Percentiles rank a stretch among this genome's conserved stretches.
These are phyloP conservation scores for Hortaea sp. DNA, from an alignment of 2,329 filamentous ascomycete species.

Conservation along the genomic window DNA sequence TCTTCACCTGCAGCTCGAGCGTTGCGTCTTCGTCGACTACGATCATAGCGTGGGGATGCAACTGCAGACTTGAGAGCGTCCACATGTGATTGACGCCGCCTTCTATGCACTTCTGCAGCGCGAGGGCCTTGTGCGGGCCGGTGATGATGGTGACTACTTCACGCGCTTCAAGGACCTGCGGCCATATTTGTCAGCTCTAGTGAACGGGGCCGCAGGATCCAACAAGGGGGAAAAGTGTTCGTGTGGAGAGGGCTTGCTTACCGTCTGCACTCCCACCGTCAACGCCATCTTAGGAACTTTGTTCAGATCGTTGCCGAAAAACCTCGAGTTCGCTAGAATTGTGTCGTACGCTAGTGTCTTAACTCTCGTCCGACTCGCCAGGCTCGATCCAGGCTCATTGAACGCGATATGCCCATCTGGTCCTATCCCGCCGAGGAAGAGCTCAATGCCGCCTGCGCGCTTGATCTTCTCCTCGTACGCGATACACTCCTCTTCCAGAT, in stretches of 20 bases:
- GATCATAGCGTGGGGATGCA: constrained; percentile 72
- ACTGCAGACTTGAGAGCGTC: constrained; percentile 71
- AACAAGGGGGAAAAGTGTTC: too few relatives aligned
- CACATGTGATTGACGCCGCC: constrained; percentile 83
- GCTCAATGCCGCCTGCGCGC: constrained; percentile 65
- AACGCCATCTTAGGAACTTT: constrained; percentile 73
- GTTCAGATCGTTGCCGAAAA: constrained; percentile 65
- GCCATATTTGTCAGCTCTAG: not conserved
- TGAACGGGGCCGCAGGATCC: too few relatives aligned
- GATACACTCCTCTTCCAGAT: constrained; percentile 66
- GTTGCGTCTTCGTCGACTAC: constrained; percentile 68
- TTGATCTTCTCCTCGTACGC: constrained; percentile 72
- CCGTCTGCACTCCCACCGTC: constrained; percentile 75
- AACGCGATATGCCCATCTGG: constrained; percentile 84
- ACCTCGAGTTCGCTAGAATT: constrained; percentile 73
- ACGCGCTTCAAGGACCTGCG: constrained; percentile 39
- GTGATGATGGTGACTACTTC: constrained; percentile 78
- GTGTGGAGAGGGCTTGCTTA: constrained; percentile 24
- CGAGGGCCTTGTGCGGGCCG: constrained; percentile 69
- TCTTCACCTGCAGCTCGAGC: constrained; percentile 39
- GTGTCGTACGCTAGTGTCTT: constrained; percentile 85
- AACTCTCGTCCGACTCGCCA: constrained; percentile 68
- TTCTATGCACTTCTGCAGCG: constrained; percentile 71
- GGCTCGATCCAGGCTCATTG: constrained; percentile 76
- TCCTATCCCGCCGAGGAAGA: constrained; percentile 77